phyloP scores from a whole-genome alignment of 129 eudicot species.

The Lactuca saligna region DNA sequence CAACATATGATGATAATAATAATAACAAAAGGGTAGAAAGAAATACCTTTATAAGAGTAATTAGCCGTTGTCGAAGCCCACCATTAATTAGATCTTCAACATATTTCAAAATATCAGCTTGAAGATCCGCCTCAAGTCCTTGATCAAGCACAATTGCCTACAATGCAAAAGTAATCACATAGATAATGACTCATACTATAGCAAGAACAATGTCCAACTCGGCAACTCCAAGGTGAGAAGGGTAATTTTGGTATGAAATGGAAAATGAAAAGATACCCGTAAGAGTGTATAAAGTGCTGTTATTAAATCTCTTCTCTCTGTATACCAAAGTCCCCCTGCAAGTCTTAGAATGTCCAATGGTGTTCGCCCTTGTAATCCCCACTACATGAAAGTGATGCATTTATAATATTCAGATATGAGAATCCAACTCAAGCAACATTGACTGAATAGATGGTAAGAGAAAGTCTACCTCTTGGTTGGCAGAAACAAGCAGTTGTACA shows the following conservation, averaged over 20 bases:
- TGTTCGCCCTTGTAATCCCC: slow-evolving; percentile 86
- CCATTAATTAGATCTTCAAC: slow-evolving; percentile 66
- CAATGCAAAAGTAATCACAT: slow-evolving; percentile 16
- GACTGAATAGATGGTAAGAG: slow-evolving; percentile 6
- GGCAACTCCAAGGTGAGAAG: slow-evolving; percentile 1
- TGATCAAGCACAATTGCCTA: slow-evolving; percentile 97
- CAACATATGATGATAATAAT: not conserved
- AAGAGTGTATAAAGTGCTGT: slow-evolving; percentile 78
- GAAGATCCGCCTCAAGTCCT: slow-evolving; percentile 81
- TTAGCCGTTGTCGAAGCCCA: slow-evolving; percentile 80
- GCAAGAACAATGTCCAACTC: not conserved
- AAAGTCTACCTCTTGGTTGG: slow-evolving; percentile 88
- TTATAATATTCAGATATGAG: slow-evolving; percentile 18
- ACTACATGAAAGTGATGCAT: slow-evolving; percentile 40
- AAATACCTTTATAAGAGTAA: slow-evolving; percentile 79
- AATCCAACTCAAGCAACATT: slow-evolving; percentile 10
- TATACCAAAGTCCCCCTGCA: slow-evolving; percentile 94
- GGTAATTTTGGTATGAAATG: not conserved
- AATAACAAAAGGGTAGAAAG: not conserved
- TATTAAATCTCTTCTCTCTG: slow-evolving; percentile 88
- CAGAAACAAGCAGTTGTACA: slow-evolving; percentile 83
- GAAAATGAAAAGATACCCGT: slow-evolving; percentile 57
- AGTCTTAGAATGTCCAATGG: slow-evolving; percentile 77
- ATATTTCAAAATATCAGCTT: slow-evolving; percentile 70
- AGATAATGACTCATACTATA: slow-evolving; percentile 4